phyloP scores from a whole-genome alignment of 2,329 filamentous ascomycete species.

The Fusarium nodosum region DNA sequence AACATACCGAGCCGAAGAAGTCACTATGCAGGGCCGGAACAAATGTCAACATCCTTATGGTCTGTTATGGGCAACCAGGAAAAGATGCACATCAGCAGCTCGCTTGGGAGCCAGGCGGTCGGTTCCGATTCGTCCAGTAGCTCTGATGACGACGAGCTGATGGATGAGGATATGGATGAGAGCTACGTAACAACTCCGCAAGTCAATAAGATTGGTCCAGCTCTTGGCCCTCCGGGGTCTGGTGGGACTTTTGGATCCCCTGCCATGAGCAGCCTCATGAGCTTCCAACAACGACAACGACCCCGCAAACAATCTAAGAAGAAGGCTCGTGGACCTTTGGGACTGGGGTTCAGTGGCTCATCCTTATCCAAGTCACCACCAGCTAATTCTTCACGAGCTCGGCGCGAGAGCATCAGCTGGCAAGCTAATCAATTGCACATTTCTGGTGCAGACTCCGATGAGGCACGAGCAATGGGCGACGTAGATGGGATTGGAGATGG shows the following conservation, averaged over 20 bases:
- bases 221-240: constrained; percentile 62
- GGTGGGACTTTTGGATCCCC: constrained; percentile 76
- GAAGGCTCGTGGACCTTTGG: constrained; percentile 63
- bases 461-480: constrained; percentile 75
- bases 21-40: constrained; percentile 66
- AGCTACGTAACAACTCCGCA: constrained; percentile 87
- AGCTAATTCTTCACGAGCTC: constrained; percentile 63
- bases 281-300: constrained; percentile 83
- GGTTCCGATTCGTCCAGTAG: constrained; percentile 83
- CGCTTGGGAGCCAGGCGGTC: constrained; percentile 78
- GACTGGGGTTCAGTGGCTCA: constrained; percentile 65
- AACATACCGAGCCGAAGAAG: constrained; percentile 70
- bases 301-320: constrained; percentile 76
- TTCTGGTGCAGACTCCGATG: constrained; percentile 77
- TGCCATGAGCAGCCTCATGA: constrained; percentile 81
- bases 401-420: constrained; percentile 90
- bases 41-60: constrained; percentile 80
- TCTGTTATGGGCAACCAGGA: constrained; percentile 78
- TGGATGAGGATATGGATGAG: constrained; percentile 84
- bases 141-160: constrained; percentile 76
- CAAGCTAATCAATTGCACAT: constrained; percentile 91
- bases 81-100: constrained; percentile 80
- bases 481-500: constrained; percentile 65
- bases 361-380: constrained; percentile 82
- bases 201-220: constrained; percentile 70